phyloP scores from a whole-genome alignment of 2,329 filamentous ascomycete genomes.

The Xylaria sp. region DNA sequence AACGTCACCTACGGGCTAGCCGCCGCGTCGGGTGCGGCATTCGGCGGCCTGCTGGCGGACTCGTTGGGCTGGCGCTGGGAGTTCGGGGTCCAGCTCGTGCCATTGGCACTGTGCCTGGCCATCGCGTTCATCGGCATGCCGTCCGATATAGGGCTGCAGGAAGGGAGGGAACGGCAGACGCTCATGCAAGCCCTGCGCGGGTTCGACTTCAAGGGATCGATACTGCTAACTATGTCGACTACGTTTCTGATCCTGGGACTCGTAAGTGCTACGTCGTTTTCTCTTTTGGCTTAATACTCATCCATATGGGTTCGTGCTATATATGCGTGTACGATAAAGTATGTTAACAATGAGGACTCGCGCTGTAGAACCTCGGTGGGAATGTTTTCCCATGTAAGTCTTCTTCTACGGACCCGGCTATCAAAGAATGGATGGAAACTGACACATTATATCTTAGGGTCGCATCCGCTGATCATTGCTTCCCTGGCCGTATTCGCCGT shows the following conservation, averaged over 20 bases:
- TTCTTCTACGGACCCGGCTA: constrained; percentile 7
- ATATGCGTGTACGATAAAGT: not conserved
- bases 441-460: constrained; percentile 55
- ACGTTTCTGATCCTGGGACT: constrained; percentile 70
- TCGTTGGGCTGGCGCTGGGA: constrained; percentile 79
- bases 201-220: constrained; percentile 68
- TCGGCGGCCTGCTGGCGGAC: constrained; percentile 77
- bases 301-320: not conserved
- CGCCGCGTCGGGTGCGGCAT: constrained; percentile 70
- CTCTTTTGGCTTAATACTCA: not conserved
- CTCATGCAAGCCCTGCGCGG: constrained; percentile 62
- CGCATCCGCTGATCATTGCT: constrained; percentile 66
- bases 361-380: constrained; percentile 67
- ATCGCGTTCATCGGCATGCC: constrained; percentile 63
- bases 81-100: constrained; percentile 71
- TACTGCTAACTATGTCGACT: constrained; percentile 63
- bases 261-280: constrained; percentile 52
- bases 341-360: constrained; percentile 13
- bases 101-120: constrained; percentile 59
- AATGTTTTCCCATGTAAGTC: constrained; percentile 68
- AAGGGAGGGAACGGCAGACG: constrained; percentile 54
- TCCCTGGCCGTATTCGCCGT: constrained; percentile 62
- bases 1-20: constrained; percentile 72
- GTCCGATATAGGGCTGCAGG: constrained; percentile 60
- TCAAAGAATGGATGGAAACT: not conserved